Evolutionary conservation across 1,284 basidiomycete genomes (phyloP), one percentile per base, ranked within the genome.

Genomic region (Ustilago loliicola): DNA sequence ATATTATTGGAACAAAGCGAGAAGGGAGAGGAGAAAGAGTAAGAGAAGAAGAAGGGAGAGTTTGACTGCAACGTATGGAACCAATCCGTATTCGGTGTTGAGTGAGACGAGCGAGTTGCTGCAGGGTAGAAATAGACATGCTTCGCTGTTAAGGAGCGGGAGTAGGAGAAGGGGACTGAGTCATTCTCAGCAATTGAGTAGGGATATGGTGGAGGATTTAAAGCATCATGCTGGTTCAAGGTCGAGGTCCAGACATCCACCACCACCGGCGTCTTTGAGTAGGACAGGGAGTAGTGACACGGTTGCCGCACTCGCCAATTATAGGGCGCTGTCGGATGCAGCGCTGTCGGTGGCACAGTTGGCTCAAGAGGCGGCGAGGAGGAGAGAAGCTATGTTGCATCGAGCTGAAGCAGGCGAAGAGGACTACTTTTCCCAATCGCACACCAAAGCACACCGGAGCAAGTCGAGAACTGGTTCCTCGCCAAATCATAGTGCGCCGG

Each of bases 331-430:
- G 3, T 66, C 68, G 2, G 66, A 79, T n/a, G 77, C 80, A 8
- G 80, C 80, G 0, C 29, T 70, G n/a, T 69, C 66, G n/a, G 77
- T 81, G 4, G 80, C 80, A 2, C 73, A 80, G 42, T 40, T 81
- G 45, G 80, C 74, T 17, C 75, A 79, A 25, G 74, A 81, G 30
- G 80, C 72, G 1, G 71, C 74, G 1, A 56, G 74, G 29, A 40
- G 77, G 21, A 36, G 71, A 15, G 67, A 74, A 40, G 61, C 55
- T 1, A 68, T 73, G 66, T 47, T 73, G 53, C 66, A 68, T 45
- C 61, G 55, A 38, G 30, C 50, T 29, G 60, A 67, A 8, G 45
- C 21, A 1, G 61, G 52, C 2, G 61, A 66, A 7, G 66, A 70
- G 29, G 68, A 76, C 32, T 72, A 76, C 50, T 76, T 72, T 61